Base-by-base conservation (phyloP, 768 basidiomycete genomes). In the Suillus subalutaceus region DNA sequence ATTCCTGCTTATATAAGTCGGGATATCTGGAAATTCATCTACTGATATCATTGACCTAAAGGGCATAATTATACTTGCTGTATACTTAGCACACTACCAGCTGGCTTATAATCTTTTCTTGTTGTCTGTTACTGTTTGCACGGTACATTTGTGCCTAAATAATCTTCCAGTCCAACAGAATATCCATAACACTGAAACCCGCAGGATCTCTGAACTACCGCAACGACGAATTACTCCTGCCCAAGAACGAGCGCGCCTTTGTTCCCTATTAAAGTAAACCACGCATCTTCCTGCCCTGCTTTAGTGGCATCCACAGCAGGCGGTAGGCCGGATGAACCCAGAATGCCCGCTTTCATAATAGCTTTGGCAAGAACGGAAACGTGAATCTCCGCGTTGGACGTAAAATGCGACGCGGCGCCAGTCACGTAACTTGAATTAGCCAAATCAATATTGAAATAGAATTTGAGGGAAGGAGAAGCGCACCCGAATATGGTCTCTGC, bases 181-280 rank as follows among this genome's bases (percentile, higher is more conserved):
- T 32, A 56, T 37, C 37, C 20, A n/a, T 56, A 13, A 56, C 6
- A 35, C 55, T 55, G 20, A 56, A 35, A 35, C 32, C 10, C 35
- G 2, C n/a, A 35, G 32, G 18, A 35, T 18, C n/a, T n/a, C 37
- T 58, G 13, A 15, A 58, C 8, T 40, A 4, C 23, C 26, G 8
- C 18, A 26, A 20, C 3, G 40, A 20, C 9, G 26, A 56, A 56
- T 64, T 38, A 64, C 40, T 35, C 41, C 59, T 60, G 26, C 18
- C 73, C 84, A 43, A 89, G 73, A 57, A 76, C 77, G 53, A 81
- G 63, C 9, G 86, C 82, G 40, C 85, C 87, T 37, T 78, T 71
- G 70, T 91, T 91, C 6, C 71, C 73, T 53, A 92, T 80, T n/a
- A 86, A n/a, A 1, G 87, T 89, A 65, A 85, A 90, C 56, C 69